Base-by-base conservation (phyloP, 2,329 filamentous ascomycete genomes). In the Sporothrix inflata region DNA sequence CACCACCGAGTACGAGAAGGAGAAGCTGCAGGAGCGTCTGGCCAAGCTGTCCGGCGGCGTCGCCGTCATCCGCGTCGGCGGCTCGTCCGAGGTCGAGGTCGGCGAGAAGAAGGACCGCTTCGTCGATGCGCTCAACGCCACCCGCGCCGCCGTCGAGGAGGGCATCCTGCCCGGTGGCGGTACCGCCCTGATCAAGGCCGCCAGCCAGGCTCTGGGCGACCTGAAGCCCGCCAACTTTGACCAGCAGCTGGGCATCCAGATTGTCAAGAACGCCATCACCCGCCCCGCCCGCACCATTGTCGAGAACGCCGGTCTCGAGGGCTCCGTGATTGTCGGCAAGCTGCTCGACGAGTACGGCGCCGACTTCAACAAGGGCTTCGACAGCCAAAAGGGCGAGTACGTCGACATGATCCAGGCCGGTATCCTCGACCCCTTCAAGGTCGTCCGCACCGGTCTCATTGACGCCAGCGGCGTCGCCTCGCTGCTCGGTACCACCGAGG, bases 71-170 rank as follows among this genome's bases (percentile, higher is more conserved):
- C 98, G 97, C 90, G 96, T 99, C 75, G 96, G 96, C 79, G 96
- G 96, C 83, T 89, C 94, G 76, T 98, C 95, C 75, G 96, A 99
- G 86, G 95, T 99, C 76, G 96, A 99, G 88, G 96, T 99, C 72
- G 92, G 94, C 77, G 96, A 99, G 90, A 99, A 99, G 94, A 99
- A 99, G 91, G 96, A 99, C 84, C 94, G 96, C 82, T 97, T 98
- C 79, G 96, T 99, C 75, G 96, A 99, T 84, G 96, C 96, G 74
- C 88, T 99, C 75, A 99, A 99, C 85, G 96, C 96, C 77, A 99
- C 96, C 76, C 95, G 96, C 79, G 96, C 96, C 78, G 96, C 96
- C 79, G 96, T 99, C 77, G 96, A 99, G 89, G 94, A 98, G 86
- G 96, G 96, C 85, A 99, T 99, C 83, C 92, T 99, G 76, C 96